These are phyloP conservation scores for Turnera subulata DNA, from an alignment of 345 rosid species.

Conservation along the genomic window DNA sequence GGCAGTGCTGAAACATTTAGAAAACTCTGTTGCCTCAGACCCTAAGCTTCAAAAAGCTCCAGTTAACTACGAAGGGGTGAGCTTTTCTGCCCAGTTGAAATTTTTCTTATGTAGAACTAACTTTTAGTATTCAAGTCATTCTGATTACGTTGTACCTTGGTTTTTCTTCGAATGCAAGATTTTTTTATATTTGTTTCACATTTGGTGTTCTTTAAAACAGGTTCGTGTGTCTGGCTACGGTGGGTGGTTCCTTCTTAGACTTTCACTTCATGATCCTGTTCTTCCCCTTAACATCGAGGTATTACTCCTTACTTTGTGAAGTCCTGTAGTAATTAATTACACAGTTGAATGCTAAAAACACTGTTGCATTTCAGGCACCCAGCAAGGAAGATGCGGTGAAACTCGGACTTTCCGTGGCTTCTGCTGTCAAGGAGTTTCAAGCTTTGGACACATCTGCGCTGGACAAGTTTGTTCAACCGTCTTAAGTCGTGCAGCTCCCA, in stretches of 20 bases:
- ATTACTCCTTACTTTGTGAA: conserved; percentile 3
- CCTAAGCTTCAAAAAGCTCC: conserved; percentile 74
- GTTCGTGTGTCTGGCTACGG: conserved; percentile 85
- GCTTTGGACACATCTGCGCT: conserved; percentile 82
- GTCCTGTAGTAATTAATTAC: background rate
- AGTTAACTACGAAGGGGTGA: conserved; percentile 87
- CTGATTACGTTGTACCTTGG: no score
- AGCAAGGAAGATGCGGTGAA: conserved; percentile 71
- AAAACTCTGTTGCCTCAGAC: conserved; percentile 46
- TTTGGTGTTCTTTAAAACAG: conserved; percentile 25
- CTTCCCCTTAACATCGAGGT: conserved; percentile 99
- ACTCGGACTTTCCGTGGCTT: conserved; percentile 64
- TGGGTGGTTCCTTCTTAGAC: conserved; percentile 99
- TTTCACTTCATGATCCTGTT: conserved; percentile 96
- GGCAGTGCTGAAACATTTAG: conserved; percentile 70
- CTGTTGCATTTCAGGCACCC: conserved; percentile 46
- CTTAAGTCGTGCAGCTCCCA: conserved; percentile 1
- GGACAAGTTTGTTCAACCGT: conserved; percentile 49
- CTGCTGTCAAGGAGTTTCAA: conserved; percentile 59
- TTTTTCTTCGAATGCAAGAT: no score
- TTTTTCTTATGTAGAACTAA: background rate
- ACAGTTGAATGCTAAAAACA: conserved; percentile 1
- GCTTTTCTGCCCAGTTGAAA: conserved; percentile 12
- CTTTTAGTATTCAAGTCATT: no score
- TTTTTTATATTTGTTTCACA: background rate